Base-by-base conservation (phyloP, 805 yeast genomes). In the Teunomyces kruisii region DNA sequence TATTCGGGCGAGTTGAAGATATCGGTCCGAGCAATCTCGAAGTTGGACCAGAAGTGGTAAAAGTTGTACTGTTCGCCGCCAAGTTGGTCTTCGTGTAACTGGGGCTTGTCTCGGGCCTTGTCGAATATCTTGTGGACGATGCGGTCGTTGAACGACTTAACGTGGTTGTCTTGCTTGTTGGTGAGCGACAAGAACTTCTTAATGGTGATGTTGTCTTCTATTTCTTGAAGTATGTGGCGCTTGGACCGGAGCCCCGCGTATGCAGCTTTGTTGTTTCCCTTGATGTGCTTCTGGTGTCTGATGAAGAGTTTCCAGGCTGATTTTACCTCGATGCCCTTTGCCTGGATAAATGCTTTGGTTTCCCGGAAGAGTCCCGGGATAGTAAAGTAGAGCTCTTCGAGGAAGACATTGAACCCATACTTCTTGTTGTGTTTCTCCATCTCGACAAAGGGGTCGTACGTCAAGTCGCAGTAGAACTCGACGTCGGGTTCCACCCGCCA, bases 401-500 rank as follows among this genome's bases (percentile, higher is more conserved):
- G 80, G 45, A 88, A 70, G 15, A 92, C 81, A 6, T 88, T 88
- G 63, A 88, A 94, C 0, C 96, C 98, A 59, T 91, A 91, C 53
- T 76, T 79, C 64, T 91, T 91, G 37, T 80, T 78, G 47, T 61
- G 57, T 40, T 70, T 72, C 41, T 78, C 78, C 97, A 92, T 89
- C 56, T 86, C 88, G 12, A 75, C 53, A 58, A 92, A 94, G 10
- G 97, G 96, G 65, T 92, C 98, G 65, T 91, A 89, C 0, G 96
- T 85, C 44, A 90, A 65, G 62, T 92, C 97, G 66, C 99, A 92
- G 61, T 76, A 89, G 59, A 88, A 89, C 52, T 87, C 84, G 35
- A 91, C 94, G 52, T 86, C 86, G 2, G 98, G 98, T 64, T 94
- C 98, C 12, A 94, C 89, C 44, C 98, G 76, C 97, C 97, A 91